phyloP scores from a whole-genome alignment of 2,329 filamentous ascomycete genomes.

The Pseudogymnoascus sp. region DNA sequence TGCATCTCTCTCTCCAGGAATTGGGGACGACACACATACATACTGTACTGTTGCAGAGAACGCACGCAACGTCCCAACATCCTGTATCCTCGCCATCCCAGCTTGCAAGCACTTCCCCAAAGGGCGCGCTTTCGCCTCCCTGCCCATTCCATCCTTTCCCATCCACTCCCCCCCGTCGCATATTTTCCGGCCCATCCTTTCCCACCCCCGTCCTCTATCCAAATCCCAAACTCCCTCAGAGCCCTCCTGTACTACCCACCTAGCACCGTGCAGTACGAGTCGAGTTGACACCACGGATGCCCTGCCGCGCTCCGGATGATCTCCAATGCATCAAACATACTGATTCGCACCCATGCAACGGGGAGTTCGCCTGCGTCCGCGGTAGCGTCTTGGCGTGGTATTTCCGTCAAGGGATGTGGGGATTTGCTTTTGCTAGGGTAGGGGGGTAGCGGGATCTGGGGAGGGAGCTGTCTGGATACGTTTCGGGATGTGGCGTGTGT shows the following conservation, averaged over 20 bases:
- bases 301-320: background rate
- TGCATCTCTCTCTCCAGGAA: background rate
- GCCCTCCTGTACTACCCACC: background rate
- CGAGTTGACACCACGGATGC: background rate
- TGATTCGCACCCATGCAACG: background rate
- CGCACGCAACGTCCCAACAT: background rate
- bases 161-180: background rate
- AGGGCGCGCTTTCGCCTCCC: background rate
- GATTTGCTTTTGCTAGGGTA: background rate
- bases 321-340: background rate
- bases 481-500: background rate
- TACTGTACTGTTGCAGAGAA: background rate
- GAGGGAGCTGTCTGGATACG: background rate
- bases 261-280: background rate
- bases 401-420: background rate
- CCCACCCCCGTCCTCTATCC: background rate
- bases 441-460: background rate
- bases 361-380: background rate
- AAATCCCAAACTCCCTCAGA: background rate
- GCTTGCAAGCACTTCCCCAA: background rate
- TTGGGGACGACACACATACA: background rate
- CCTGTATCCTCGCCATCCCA: background rate
- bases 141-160: background rate
- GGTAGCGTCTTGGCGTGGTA: background rate
- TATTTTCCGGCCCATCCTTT: background rate